Percentiles rank a stretch among this genome's conserved stretches.
These are phyloP conservation scores for Coemansia sp. DNA, from an alignment of 192 early-diverging fungal genomes.

Conservation along the genomic window DNA sequence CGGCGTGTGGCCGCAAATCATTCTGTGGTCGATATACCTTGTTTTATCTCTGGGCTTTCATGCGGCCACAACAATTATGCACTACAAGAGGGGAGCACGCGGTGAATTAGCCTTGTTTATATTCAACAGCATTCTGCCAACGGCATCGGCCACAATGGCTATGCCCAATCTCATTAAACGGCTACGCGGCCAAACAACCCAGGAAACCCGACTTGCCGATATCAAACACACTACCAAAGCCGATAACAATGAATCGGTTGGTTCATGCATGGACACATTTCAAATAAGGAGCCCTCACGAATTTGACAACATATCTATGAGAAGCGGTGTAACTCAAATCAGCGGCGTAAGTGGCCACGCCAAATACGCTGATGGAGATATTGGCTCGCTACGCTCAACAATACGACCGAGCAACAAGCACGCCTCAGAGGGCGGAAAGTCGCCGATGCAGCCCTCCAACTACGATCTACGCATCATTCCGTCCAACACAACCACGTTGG, in stretches of 20 bases:
- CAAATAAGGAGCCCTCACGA: background rate
- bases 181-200: background rate
- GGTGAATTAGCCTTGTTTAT: background rate
- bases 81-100: conserved; percentile 9
- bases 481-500: conserved; percentile 3
- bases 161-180: background rate
- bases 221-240: background rate
- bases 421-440: background rate
- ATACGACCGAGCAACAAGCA: background rate
- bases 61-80: conserved; percentile 1
- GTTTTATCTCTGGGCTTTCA: background rate
- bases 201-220: background rate
- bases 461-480: background rate
- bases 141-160: background rate
- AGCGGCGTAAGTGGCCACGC: conserved; percentile 1
- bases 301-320: background rate
- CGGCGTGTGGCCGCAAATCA: conserved; percentile 9
- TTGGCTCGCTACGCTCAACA: background rate
- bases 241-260: background rate
- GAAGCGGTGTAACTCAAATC: conserved; percentile 2
- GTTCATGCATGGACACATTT: background rate
- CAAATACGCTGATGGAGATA: background rate
- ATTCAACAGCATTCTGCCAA: background rate
- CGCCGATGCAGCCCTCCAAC: background rate
- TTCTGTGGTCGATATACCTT: conserved; percentile 18